A percentile compares a stretch with the other conserved stretches of the same genome.
Conservation (phyloP, 2,329 filamentous ascomycete genomes). For the Alternaria angustiovoidea region DNA sequence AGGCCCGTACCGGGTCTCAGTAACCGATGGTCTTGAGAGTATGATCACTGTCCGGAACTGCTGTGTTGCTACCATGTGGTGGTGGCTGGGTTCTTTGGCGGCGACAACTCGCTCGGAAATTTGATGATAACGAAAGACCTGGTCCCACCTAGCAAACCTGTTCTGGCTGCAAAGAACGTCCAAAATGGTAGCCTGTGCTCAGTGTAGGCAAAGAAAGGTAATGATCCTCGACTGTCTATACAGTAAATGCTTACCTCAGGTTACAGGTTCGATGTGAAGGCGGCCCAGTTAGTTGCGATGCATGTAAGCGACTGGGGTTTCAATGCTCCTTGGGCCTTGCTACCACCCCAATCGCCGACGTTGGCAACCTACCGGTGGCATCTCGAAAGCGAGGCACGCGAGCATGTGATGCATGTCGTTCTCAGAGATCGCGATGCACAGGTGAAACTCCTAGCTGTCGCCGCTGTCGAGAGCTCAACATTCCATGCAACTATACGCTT, state of each 20-base stretch:
- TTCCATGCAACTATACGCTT: slow-evolving; percentile 12
- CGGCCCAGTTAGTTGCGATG: slow-evolving; percentile 13
- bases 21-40: too few relatives aligned
- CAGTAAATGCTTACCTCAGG: slow-evolving; percentile 39
- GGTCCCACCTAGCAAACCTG: neutral
- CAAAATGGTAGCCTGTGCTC: neutral
- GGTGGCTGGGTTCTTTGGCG: neutral
- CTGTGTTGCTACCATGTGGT: neutral
- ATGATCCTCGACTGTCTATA: neutral
- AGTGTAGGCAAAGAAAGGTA: slow-evolving; percentile 2
- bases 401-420: slow-evolving; percentile 6
- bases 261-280: slow-evolving; percentile 18
- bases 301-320: slow-evolving; percentile 16
- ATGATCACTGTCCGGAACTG: too few relatives aligned
- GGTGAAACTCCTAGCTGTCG: slow-evolving; percentile 6
- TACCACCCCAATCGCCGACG: neutral
- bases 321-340: slow-evolving; percentile 9
- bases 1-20: too few relatives aligned
- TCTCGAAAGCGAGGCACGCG: slow-evolving; percentile 1
- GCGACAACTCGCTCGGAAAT: neutral
- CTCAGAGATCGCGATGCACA: slow-evolving; percentile 10
- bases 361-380: neutral
- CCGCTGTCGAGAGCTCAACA: slow-evolving; percentile 8
- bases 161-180: neutral
- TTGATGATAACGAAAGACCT: neutral